A percentile compares a stretch with the other conserved stretches of the same genome.
Evolutionary conservation across 345 rosid genomes (phyloP).

Genomic region (Hevea brasiliensis): DNA sequence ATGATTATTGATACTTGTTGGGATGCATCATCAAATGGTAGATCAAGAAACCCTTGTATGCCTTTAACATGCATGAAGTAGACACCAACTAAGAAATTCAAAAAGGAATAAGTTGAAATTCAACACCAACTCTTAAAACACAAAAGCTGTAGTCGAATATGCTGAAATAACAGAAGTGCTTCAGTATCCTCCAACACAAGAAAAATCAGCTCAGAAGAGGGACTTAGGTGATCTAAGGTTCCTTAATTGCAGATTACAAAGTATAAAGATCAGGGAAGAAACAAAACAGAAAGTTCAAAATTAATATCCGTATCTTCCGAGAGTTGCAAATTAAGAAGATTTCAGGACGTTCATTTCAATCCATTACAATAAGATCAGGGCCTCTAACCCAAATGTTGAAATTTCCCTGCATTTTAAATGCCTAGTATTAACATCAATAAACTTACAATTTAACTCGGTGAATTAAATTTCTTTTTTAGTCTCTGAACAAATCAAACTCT

Average conservation of each 20-base stretch:
- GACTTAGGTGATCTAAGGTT: background rate
- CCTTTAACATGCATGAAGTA: background rate
- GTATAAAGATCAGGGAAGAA: background rate
- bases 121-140: background rate
- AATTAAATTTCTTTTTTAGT: no score
- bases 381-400: no score
- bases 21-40: background rate
- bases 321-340: background rate
- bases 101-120: background rate
- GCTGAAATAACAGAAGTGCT: background rate
- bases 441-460: background rate
- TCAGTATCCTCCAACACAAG: background rate
- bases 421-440: background rate
- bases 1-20: no score
- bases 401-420: background rate
- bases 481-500: no score
- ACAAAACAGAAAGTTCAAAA: background rate
- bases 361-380: background rate
- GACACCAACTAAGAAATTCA: background rate
- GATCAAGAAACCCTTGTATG: no score
- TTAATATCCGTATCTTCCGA: background rate
- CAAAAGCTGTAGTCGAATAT: no score
- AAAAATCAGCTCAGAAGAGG: background rate
- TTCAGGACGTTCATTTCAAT: background rate
- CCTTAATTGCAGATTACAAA: background rate